Base-by-base conservation (phyloP, 2,329 filamentous ascomycete genomes). In the Trichoderma guizhouense region DNA sequence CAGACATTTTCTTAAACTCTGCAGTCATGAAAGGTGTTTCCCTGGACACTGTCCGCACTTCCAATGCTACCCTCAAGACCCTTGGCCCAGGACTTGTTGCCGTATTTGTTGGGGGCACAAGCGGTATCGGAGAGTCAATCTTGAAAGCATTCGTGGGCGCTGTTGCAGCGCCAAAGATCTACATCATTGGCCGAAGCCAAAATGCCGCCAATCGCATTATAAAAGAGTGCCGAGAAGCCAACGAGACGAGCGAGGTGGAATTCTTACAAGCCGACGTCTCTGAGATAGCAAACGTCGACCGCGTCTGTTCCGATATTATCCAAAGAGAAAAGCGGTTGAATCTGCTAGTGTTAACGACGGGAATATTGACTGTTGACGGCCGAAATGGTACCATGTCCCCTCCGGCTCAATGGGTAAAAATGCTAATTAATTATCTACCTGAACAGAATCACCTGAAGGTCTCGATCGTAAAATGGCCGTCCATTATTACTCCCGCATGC, bases 81-180 rank as follows among this genome's bases (percentile, higher is more conserved):
- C 60, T n/a, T 11, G 34, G 34, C 14, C 34, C 60, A 11, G 60
- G 34, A 28, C 83, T 58, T 51, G n/a, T 51, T 51, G 43, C 43
- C n/a, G 82, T 87, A 30, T 88, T 88, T 70, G 83, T 87, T 5
- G 86, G 87, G 39, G 87, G 83, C 32, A 89, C 87, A 5, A 83
- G 82, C 47, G 87, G 87, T n/a, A 87, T 89, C 57, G 87, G 87
- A 8, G 81, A 86, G 72, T 77, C 81, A 14, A 83, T 86, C 0
- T 77, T 88, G 18, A 84, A 83, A 66, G 77, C 82, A 26, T 85
- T 88, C 53, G 81, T 82, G 12, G 80, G 82, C 53, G 75, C 82
- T 21, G 77, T 83, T 2, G 71, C 74, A 2, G 76, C 43, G 1
- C 1, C 75, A 1, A 83, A 79, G 21, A 81, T 87, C 34, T 89